Evolutionary conservation across 2,329 filamentous ascomycete species (phyloP), one percentile per base, ranked within the genome.

Genomic region (Diplodia intermedia): DNA sequence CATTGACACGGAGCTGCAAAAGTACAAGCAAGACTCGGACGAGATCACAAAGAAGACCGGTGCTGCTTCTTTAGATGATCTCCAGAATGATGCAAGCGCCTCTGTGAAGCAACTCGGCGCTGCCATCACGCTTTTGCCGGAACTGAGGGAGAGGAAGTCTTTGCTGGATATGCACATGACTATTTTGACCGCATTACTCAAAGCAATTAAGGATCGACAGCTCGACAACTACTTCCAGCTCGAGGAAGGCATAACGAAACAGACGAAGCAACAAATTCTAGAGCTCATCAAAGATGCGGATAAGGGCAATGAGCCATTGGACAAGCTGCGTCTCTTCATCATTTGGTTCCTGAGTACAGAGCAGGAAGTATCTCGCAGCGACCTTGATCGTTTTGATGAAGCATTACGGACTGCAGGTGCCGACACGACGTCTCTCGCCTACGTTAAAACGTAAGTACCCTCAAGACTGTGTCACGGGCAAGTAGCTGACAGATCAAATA

Each of bases 161-260:
- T 87, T 90, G 23, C 86, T 99, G 5, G 95, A 97, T 77, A 98
- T 97, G 91, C 95, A 99, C 79, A 99, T 99, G 95, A 97, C 97
- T 77, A 97, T 98, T 69, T 85, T 96, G 3, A 94, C 94, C 1
- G 92, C 92, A 0, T 78, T 91, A 11, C 80, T 90, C 68, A 88
- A 89, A 73, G 94, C 93, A 1, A 97, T 98, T 79, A 97, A 98
- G 77, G 92, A 97, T 73, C 89, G 95, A 18, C 94, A 98, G 78
- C 84, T 99, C 6, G 95, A 99, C 77, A 95, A 95, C 77, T 99
- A 92, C 80, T 99, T 96, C 82, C 93, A 98, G 77, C 83, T 97
- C 6, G 96, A 99, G 78, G 94, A 98, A 78, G 93, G 90, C 72
- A 91, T 97, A 70, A 90, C 90, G 78, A 97, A 97, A 81, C 92